Conservation (phyloP, 352 stramenopile genomes). For the Phytophthora ramorum region DNA sequence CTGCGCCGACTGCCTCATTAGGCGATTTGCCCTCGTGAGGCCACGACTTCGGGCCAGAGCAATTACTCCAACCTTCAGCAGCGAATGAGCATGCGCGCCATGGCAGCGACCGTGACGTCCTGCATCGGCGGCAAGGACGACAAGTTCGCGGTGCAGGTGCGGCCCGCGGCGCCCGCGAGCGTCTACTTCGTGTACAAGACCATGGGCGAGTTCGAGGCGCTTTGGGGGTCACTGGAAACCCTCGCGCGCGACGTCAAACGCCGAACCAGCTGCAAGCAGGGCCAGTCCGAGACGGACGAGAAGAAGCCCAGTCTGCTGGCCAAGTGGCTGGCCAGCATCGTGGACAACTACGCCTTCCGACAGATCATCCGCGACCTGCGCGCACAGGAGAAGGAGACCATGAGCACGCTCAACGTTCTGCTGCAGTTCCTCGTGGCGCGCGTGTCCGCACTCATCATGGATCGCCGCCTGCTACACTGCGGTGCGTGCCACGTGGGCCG, state of each 20-base stretch:
- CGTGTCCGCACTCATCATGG: slow-evolving; percentile 63
- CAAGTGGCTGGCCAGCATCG: slow-evolving; percentile 80
- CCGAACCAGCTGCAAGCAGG: slow-evolving; percentile 19
- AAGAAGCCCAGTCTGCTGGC: slow-evolving; percentile 53
- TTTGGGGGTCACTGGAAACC: slow-evolving; percentile 68
- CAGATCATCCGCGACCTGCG: slow-evolving; percentile 62
- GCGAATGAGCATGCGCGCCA: slow-evolving; percentile 60
- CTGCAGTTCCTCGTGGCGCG: slow-evolving; percentile 74
- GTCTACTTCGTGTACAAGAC: slow-evolving; percentile 88
- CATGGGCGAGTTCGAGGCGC: slow-evolving; percentile 73
- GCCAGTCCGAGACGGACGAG: slow-evolving; percentile 7
- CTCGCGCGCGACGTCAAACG: slow-evolving; percentile 64
- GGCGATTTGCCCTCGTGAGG: slow-evolving; percentile 21
- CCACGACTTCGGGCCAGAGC: background rate
- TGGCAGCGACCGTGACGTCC: slow-evolving; percentile 75
- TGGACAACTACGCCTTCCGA: slow-evolving; percentile 81
- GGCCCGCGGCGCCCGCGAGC: slow-evolving; percentile 37
- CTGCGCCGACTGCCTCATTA: slow-evolving; percentile 24
- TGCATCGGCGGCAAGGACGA: slow-evolving; percentile 86
- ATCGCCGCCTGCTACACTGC: slow-evolving; percentile 61
- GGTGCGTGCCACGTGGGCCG: slow-evolving; percentile 58
- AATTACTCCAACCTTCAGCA: background rate
- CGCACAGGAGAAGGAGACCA: slow-evolving; percentile 72
- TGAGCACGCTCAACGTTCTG: slow-evolving; percentile 78
- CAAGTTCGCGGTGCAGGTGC: slow-evolving; percentile 76